A percentile compares a stretch with the other conserved stretches of the same genome.
These are phyloP conservation scores for Claviceps sp. DNA, from an alignment of 2,329 filamentous ascomycete genomes.

Conservation along the genomic window DNA sequence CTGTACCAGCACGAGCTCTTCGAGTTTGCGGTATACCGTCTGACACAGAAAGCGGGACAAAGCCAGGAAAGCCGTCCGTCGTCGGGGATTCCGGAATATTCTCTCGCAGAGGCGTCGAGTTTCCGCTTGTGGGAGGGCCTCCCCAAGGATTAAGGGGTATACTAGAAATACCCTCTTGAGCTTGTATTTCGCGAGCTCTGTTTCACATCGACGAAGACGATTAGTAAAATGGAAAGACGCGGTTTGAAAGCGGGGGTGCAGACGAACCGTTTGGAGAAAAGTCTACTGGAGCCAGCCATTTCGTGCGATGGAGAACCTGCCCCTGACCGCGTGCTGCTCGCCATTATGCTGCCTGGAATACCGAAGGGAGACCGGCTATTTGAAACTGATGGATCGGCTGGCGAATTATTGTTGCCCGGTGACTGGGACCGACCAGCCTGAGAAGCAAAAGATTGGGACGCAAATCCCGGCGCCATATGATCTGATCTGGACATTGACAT, in stretches of 20 bases:
- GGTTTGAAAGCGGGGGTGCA: background rate
- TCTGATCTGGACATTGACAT: slow-evolving; percentile 84
- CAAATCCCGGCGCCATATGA: slow-evolving; percentile 74
- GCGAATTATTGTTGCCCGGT: slow-evolving; percentile 67
- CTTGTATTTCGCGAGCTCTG: slow-evolving; percentile 91
- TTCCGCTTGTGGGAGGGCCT: slow-evolving; percentile 89
- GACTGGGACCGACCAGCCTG: slow-evolving; percentile 62
- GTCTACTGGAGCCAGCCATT: slow-evolving; percentile 53
- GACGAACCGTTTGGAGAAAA: slow-evolving; percentile 85
- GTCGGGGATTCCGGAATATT: slow-evolving; percentile 96
- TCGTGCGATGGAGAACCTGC: slow-evolving; percentile 96
- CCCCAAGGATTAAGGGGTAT: slow-evolving; percentile 69
- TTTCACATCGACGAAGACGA: background rate
- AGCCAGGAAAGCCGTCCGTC: slow-evolving; percentile 88
- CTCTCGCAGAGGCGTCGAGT: slow-evolving; percentile 90
- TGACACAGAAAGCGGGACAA: slow-evolving; percentile 57
- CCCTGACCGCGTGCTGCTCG: slow-evolving; percentile 57
- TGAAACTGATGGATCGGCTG: slow-evolving; percentile 57
- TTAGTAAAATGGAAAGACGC: background rate
- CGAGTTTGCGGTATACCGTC: slow-evolving; percentile 55
- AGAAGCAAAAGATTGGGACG: slow-evolving; percentile 48
- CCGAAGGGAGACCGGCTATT: slow-evolving; percentile 60
- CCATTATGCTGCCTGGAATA: slow-evolving; percentile 51
- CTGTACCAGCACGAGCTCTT: slow-evolving; percentile 79
- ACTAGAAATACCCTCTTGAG: slow-evolving; percentile 73